Evolutionary conservation across 495 filamentous ascomycete genomes (phyloP).

Genomic region (Astrothelium subdiscretum): DNA sequence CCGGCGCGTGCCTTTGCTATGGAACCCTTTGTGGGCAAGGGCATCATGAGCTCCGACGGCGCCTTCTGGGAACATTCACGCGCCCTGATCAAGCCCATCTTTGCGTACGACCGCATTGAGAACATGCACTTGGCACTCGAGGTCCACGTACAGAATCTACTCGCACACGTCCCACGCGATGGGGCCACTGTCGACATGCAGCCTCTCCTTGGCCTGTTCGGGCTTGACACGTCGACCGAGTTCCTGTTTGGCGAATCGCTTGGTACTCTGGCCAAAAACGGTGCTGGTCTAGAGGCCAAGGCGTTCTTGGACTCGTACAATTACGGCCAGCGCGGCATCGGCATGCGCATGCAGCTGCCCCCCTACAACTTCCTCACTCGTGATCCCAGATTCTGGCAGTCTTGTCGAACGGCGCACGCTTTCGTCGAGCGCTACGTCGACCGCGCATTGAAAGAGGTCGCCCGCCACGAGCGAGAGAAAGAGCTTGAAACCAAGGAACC

Average conservation of each 20-base stretch:
- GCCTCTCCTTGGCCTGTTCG: conserved; percentile 51
- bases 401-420: conserved; percentile 21
- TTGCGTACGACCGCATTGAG: background rate
- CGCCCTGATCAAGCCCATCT: background rate
- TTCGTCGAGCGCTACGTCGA: conserved; percentile 33
- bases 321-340: conserved; percentile 12
- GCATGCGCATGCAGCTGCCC: conserved; percentile 4
- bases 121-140: no score
- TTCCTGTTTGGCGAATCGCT: conserved; percentile 57
- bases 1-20: background rate
- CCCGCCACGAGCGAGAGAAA: conserved; percentile 16
- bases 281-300: background rate
- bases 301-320: conserved; percentile 14
- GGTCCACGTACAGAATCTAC: conserved; percentile 42
- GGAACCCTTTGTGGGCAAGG: conserved; percentile 38
- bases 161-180: conserved; percentile 36
- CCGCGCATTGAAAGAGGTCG: conserved; percentile 9
- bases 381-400: background rate
- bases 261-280: conserved; percentile 25
- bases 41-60: conserved; percentile 65
- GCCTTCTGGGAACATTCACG: conserved; percentile 39
- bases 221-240: conserved; percentile 60
- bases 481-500: conserved; percentile 1
- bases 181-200: conserved; percentile 50
- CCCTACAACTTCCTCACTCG: background rate